A percentile compares a stretch with the other conserved stretches of the same genome.
These are phyloP conservation scores for Pleurotus djamor DNA, from an alignment of 768 basidiomycete species.

Conservation along the genomic window DNA sequence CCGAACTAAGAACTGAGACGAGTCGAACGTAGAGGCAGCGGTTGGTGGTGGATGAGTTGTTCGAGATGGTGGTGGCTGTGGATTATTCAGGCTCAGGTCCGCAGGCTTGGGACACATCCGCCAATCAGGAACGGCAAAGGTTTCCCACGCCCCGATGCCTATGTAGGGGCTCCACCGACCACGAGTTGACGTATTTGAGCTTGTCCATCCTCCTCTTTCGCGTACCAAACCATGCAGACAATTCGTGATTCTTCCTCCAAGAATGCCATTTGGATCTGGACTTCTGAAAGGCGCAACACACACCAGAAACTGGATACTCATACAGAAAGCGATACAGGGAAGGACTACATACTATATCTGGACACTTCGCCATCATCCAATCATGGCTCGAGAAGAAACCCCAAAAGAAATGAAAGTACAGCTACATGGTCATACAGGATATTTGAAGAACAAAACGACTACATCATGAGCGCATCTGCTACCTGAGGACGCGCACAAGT, in stretches of 20 bases:
- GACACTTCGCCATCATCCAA: neutral
- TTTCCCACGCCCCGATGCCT: neutral
- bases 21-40: neutral
- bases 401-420: neutral
- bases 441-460: neutral
- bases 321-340: neutral
- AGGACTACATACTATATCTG: neutral
- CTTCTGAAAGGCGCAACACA: neutral
- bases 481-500: neutral
- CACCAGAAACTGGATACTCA: neutral
- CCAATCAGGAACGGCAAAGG: neutral
- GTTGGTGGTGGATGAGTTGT: neutral
- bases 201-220: too few species aligned
- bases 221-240: too few species aligned
- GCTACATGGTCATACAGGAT: neutral
- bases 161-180: too few species aligned
- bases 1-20: neutral
- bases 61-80: neutral
- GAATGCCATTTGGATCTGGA: neutral
- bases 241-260: too few species aligned
- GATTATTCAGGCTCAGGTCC: neutral
- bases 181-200: too few species aligned
- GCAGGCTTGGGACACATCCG: neutral
- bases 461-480: neutral
- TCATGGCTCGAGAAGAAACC: neutral